These are phyloP conservation scores for Saccharata proteae DNA, from an alignment of 2,329 filamentous ascomycete species.

Conservation along the genomic window DNA sequence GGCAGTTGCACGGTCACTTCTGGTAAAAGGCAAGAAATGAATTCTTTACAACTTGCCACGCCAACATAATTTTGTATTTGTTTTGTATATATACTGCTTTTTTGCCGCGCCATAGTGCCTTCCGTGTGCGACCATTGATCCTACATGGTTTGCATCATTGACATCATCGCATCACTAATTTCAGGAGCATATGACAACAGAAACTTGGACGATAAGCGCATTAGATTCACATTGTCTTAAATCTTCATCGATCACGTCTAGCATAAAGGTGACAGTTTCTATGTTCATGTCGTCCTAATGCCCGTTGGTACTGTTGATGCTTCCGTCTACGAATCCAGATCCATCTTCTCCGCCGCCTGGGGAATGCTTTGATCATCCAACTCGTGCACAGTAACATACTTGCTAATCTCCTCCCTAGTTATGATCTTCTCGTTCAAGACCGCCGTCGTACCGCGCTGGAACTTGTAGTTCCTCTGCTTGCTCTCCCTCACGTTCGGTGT, in stretches of 20 bases:
- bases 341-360: conserved; percentile 50
- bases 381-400: conserved; percentile 88
- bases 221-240: too few species aligned
- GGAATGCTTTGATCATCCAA: conserved; percentile 56
- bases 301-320: neutral
- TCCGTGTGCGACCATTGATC: too few species aligned
- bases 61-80: neutral
- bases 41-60: conserved; percentile 33
- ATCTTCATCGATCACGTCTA: too few species aligned
- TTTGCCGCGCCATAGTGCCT: too few species aligned
- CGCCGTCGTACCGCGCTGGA: conserved; percentile 83
- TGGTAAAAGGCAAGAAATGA: conserved; percentile 73
- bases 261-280: too few species aligned
- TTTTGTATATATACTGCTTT: neutral
- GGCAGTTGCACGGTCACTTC: conserved; percentile 60
- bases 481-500: conserved; percentile 81
- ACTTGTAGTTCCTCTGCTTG: conserved; percentile 90
- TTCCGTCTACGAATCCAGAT: conserved; percentile 39
- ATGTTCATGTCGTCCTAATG: neutral
- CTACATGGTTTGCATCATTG: too few species aligned
- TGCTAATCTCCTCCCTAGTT: conserved; percentile 82
- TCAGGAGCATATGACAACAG: too few species aligned
- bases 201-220: too few species aligned
- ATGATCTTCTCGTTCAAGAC: conserved; percentile 95
- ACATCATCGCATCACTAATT: too few species aligned